A percentile compares a stretch with the other conserved stretches of the same genome.
Conservation (phyloP, 345 rosid species). For the Bruguiera gymnorhiza region DNA sequence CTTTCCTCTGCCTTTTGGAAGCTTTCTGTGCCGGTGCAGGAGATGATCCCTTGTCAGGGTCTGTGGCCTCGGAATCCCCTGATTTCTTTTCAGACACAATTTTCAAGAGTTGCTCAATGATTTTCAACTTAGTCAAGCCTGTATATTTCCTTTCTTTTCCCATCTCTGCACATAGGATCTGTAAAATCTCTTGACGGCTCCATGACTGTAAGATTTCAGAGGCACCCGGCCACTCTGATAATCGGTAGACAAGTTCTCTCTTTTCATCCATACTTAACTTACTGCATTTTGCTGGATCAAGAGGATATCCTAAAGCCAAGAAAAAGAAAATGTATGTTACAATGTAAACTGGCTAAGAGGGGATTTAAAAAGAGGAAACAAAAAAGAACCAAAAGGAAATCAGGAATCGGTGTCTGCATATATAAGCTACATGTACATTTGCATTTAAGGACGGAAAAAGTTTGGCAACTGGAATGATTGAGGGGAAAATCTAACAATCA, state of each 20-base stretch:
- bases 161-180: constrained; percentile 90
- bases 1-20: constrained; percentile 63
- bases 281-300: constrained; percentile 24
- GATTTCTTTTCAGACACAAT: constrained; percentile 66
- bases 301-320: constrained; percentile 10
- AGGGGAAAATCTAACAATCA: too few species aligned
- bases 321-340: not conserved
- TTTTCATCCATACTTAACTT: constrained; percentile 65
- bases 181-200: constrained; percentile 92
- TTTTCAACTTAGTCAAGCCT: constrained; percentile 82
- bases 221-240: constrained; percentile 68
- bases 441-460: too few species aligned
- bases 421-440: too few species aligned
- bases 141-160: constrained; percentile 99
- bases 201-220: constrained; percentile 70
- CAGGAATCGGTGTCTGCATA: too few species aligned
- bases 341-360: not conserved
- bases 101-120: constrained; percentile 79
- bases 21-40: constrained; percentile 32
- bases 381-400: too few species aligned
- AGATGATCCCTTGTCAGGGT: constrained; percentile 37
- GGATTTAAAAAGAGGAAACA: too few species aligned
- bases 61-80: constrained; percentile 36
- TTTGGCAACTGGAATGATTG: too few species aligned
- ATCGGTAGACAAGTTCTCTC: constrained; percentile 72